Base-by-base conservation (phyloP, 768 basidiomycete species). In the Paxillus rubicundulus region DNA sequence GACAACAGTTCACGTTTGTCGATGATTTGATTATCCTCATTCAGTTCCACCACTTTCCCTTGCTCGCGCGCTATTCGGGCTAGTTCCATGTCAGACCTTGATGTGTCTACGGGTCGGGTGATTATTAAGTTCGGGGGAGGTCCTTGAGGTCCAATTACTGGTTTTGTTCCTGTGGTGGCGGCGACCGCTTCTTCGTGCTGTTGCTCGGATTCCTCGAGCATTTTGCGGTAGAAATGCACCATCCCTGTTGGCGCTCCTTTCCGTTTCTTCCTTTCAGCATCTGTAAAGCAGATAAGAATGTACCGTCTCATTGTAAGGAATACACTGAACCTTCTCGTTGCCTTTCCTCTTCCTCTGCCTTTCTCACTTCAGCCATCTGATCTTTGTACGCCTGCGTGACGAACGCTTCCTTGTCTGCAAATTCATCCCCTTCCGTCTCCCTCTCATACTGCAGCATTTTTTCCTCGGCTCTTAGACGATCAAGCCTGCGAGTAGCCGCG, bases 311-410 rank as follows among this genome's bases (percentile, higher is more conserved):
- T 24, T 39, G 47, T 17, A 2, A 43, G 42, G 48, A 12, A 32
- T 21, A 27, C 13, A 13, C 74, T 80, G 41, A 56, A 92, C 96
- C 97, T 72, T 98, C 96, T 58, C 87, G 78, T 61, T 75, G 71
- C 70, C 78, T 87, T 70, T 98, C 97, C 63, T 98, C 96, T 65
- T 93, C 92, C 65, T 98, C 97, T 0, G 94, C 92, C 64, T 72
- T 80, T 51, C 92, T 78, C 6, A 98, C 84, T 70, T 95, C 90
- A 44, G 84, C 94, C 85, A 97, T 89, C 71, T 98, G 97, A 45
- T 91, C 88, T 68, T 93, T 94, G 74, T 99, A 99, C 20, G 92
- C 93, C 63, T 93, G 91, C 1, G 97, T 99, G 45, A 98, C 96
- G 62, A 98, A 99, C n/a, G 85, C 78, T 49, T 98, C 97, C 75